Base-by-base conservation (phyloP, 495 filamentous ascomycete species). In the Coniosporium apollinis region DNA sequence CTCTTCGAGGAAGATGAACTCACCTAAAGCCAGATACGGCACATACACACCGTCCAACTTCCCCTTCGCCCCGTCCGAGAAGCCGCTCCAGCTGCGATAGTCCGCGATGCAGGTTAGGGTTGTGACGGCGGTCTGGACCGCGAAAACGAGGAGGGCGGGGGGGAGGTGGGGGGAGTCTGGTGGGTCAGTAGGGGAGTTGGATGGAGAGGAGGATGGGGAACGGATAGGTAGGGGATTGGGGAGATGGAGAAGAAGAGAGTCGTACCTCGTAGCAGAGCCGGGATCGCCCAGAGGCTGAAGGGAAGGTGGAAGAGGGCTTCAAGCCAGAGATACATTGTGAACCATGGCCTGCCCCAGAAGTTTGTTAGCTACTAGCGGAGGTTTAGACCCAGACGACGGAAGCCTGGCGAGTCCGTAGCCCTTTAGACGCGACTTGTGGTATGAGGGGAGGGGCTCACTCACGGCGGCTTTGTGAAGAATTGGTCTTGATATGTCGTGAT, bases 11-110 rank as follows among this genome's bases (percentile, higher is more conserved):
- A 21, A 26, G 7, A 20, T 7, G 13, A 22, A 75, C 76, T 61
- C 59, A 84, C 82, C 76, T 22, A 87, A 48, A 18, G 68, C 62
- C 21, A 82, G 52, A 64, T 82, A 92, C 4, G 77, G 77, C 10
- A 65, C 71, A 51, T 85, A 86, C 9, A 82, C 51, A 42, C 64
- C 64, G 1, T 64, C 67, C 36, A 74, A 47, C 42, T 72, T 72
- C 37, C 65, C 44, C 43, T 72, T 76, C 42, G 74, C 56, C 3
- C 43, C 49, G 33, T 33, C 33, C 16, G 25, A 48, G 31, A 54
- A 46, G 5, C 41, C 33, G 21, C 30, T 43, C 58, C 56, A 61
- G 34, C 44, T 46, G 30, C 55, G 60, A 28, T 69, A 64, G 28
- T 74, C 70, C 7, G 62, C 58, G 19, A 81, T 66, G 56, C 82